A percentile compares a stretch with the other conserved stretches of the same genome.
These are phyloP conservation scores for Fusarium succisae DNA, from an alignment of 2,329 filamentous ascomycete genomes.

Conservation along the genomic window DNA sequence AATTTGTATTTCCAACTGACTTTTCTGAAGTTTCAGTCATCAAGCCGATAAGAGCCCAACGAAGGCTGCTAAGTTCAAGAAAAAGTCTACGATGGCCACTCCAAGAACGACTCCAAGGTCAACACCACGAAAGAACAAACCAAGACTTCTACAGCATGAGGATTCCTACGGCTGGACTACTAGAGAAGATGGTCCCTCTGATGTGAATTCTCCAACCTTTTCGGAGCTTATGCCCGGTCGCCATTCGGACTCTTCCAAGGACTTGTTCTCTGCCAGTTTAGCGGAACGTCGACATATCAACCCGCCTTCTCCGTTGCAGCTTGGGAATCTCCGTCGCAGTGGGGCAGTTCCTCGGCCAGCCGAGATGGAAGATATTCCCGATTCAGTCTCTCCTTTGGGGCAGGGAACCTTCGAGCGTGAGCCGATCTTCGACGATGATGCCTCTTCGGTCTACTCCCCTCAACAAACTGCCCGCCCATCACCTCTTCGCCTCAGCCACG, in stretches of 20 bases:
- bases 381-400: conserved; percentile 44
- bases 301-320: conserved; percentile 41
- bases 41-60: conserved; percentile 44
- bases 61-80: conserved; percentile 28
- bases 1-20: conserved; percentile 5
- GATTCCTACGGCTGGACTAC: conserved; percentile 6
- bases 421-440: conserved; percentile 23
- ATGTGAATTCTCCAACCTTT: conserved; percentile 41
- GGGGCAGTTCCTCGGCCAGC: conserved; percentile 7
- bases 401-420: conserved; percentile 14
- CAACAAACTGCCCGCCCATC: conserved; percentile 28
- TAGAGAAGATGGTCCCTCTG: conserved; percentile 13
- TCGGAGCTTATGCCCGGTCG: conserved; percentile 46
- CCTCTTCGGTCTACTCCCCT: conserved; percentile 41
- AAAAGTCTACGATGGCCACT: conserved; percentile 24
- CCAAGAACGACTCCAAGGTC: conserved; percentile 35
- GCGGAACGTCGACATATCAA: conserved; percentile 45
- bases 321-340: conserved; percentile 20
- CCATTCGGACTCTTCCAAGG: conserved; percentile 17
- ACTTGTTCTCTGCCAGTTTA: conserved; percentile 34
- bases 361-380: conserved; percentile 33
- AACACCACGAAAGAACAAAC: conserved; percentile 29
- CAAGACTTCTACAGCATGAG: not conserved
- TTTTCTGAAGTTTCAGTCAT: conserved; percentile 45
- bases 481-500: conserved; percentile 34